A percentile compares a stretch with the other conserved stretches of the same genome.
phyloP scores from a whole-genome alignment of 1,139 yeast genomes.

The Taphrina deformans region DNA sequence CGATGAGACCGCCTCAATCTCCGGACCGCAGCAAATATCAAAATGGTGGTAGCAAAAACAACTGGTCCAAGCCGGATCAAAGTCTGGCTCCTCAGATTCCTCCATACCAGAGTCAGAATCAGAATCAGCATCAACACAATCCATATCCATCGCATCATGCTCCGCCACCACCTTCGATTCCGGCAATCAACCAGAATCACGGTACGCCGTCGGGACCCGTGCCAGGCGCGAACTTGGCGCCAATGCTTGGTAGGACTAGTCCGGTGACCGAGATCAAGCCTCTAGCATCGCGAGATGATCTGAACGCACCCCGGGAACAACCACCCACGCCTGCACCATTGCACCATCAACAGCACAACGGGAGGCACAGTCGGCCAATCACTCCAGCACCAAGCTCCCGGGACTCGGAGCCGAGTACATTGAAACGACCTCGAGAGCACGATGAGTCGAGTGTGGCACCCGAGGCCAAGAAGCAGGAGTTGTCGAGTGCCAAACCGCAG shows the following conservation, averaged over 20 bases:
- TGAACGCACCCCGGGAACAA: conserved; percentile 27
- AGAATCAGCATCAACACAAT: background rate
- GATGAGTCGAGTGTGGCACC: conserved; percentile 7
- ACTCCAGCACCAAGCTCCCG: background rate
- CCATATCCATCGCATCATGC: background rate
- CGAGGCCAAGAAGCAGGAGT: conserved; percentile 21
- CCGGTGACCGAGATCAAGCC: conserved; percentile 33
- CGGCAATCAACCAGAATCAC: background rate
- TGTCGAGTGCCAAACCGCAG: conserved; percentile 1
- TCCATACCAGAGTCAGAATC: background rate
- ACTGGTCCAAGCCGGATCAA: background rate
- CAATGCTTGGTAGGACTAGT: conserved; percentile 33
- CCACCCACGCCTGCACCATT: conserved; percentile 8
- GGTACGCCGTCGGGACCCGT: background rate
- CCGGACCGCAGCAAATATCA: conserved; percentile 19
- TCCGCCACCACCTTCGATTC: background rate
- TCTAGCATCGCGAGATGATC: conserved; percentile 23
- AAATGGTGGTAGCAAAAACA: background rate
- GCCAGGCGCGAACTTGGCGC: conserved; percentile 26
- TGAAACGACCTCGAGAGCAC: conserved; percentile 13
- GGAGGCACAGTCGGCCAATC: conserved; percentile 1
- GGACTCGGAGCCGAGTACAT: background rate
- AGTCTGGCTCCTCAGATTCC: background rate
- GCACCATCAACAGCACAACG: conserved; percentile 2
- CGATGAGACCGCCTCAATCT: conserved; percentile 22